A percentile compares a stretch with the other conserved stretches of the same genome.
These are phyloP conservation scores for Xylaria sp. DNA, from an alignment of 2,329 filamentous ascomycete genomes.

Conservation along the genomic window DNA sequence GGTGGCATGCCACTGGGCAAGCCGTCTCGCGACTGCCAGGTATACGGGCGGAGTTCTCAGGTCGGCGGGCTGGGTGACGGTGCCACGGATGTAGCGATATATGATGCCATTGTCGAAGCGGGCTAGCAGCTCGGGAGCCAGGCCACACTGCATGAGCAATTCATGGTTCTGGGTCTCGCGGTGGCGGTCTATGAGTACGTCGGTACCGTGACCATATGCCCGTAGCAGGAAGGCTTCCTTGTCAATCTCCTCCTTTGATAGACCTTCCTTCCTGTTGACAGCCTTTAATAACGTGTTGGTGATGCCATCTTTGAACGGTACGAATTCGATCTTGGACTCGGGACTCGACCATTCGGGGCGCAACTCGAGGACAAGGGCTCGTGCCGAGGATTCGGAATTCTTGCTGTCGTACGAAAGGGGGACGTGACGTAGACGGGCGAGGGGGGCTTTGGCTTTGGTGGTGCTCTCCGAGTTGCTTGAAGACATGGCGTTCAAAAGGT, in stretches of 20 bases:
- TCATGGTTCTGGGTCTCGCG: slow-evolving; percentile 81
- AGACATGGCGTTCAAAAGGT: slow-evolving; percentile 26
- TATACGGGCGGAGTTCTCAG: slow-evolving; percentile 76
- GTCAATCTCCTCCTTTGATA: slow-evolving; percentile 62
- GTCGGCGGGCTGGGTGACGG: slow-evolving; percentile 78
- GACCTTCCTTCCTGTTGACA: slow-evolving; percentile 66
- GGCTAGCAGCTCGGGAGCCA: slow-evolving; percentile 85
- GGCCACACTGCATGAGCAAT: slow-evolving; percentile 77
- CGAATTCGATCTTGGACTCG: slow-evolving; percentile 77
- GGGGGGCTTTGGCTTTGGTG: slow-evolving; percentile 39
- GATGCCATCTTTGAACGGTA: slow-evolving; percentile 95
- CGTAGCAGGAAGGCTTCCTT: slow-evolving; percentile 84
- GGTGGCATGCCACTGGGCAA: slow-evolving; percentile 91
- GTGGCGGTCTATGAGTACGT: slow-evolving; percentile 93
- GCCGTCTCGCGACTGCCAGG: slow-evolving; percentile 77
- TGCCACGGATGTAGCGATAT: slow-evolving; percentile 86
- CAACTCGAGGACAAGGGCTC: slow-evolving; percentile 76
- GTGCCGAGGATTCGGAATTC: slow-evolving; percentile 77
- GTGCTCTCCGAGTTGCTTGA: slow-evolving; percentile 23
- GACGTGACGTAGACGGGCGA: slow-evolving; percentile 63
- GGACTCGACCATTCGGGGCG: slow-evolving; percentile 80
- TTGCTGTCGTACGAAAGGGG: slow-evolving; percentile 76
- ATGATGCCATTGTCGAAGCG: slow-evolving; percentile 96
- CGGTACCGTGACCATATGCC: slow-evolving; percentile 92
- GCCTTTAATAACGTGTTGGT: slow-evolving; percentile 90